phyloP scores from a whole-genome alignment of 179 eudicot species.

The Corrigiola litoralis region DNA sequence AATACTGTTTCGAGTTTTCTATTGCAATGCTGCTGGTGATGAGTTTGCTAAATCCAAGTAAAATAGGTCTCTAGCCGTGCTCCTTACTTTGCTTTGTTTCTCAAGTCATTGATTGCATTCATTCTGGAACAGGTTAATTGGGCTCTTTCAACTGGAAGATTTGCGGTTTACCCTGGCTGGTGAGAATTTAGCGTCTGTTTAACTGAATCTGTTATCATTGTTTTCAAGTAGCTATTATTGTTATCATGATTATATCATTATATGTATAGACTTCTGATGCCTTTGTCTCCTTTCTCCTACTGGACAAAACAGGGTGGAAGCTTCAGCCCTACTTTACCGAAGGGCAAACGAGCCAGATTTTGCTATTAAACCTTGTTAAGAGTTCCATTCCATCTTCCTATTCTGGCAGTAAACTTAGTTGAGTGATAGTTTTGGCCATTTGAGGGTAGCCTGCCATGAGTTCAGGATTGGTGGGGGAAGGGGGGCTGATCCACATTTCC shows the following conservation, averaged over 20 bases:
- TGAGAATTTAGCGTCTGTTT: slow-evolving; percentile 30
- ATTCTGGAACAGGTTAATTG: slow-evolving; percentile 72
- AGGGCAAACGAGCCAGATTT: slow-evolving; percentile 93
- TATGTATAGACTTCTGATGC: slow-evolving; percentile 9
- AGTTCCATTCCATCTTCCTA: neutral
- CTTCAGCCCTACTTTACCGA: slow-evolving; percentile 91
- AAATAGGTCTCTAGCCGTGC: neutral
- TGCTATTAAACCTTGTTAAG: slow-evolving; percentile 65
- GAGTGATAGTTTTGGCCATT: neutral
- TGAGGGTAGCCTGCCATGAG: neutral
- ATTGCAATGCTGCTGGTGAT: neutral
- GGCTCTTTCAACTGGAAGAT: slow-evolving; percentile 85
- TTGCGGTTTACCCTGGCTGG: slow-evolving; percentile 98
- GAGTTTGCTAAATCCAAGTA: neutral
- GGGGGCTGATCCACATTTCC: slow-evolving; percentile 1
- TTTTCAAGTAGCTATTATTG: neutral
- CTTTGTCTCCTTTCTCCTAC: slow-evolving; percentile 1
- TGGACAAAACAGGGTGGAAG: slow-evolving; percentile 83
- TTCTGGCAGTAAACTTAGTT: neutral
- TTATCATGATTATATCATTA: neutral
- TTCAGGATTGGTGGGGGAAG: no score
- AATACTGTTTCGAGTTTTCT: neutral
- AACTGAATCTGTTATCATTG: neutral
- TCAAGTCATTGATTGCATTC: neutral
- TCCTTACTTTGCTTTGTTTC: neutral